Evolutionary conservation across 2,329 filamentous ascomycete species (phyloP).

Genomic region (Penicillium frequentans): DNA sequence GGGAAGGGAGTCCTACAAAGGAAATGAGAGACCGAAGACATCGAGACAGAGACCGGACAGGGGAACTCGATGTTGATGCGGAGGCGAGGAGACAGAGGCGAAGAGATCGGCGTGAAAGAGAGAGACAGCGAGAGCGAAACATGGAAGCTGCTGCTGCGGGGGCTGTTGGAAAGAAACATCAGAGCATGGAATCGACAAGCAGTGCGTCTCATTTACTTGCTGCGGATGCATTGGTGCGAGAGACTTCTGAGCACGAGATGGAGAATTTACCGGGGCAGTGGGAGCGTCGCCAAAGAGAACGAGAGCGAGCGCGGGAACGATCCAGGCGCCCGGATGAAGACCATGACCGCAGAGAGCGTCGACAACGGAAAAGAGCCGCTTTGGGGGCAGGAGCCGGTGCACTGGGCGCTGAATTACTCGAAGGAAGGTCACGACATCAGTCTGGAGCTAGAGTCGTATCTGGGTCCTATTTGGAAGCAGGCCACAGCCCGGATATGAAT

Average conservation of each 20-base stretch:
- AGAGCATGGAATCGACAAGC: constrained; percentile 44
- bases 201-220: constrained; percentile 47
- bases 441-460: constrained; percentile 67
- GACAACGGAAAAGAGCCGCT: constrained; percentile 24
- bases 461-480: constrained; percentile 69
- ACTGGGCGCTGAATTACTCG: constrained; percentile 18
- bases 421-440: constrained; percentile 39
- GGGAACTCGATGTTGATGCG: constrained; percentile 19
- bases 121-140: constrained; percentile 20
- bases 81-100: constrained; percentile 28
- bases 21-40: constrained; percentile 19
- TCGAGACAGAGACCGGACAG: constrained; percentile 13
- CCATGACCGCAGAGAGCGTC: constrained; percentile 21
- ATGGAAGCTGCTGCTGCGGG: constrained; percentile 4
- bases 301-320: constrained; percentile 34
- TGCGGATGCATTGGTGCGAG: constrained; percentile 63
- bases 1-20: constrained; percentile 28
- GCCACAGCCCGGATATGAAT: constrained; percentile 51
- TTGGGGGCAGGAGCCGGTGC: constrained; percentile 16
- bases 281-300: background rate
- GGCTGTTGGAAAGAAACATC: constrained; percentile 34
- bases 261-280: constrained; percentile 30
- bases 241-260: constrained; percentile 63
- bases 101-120: constrained; percentile 21
- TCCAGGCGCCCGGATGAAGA: constrained; percentile 36